Evolutionary conservation across 805 yeast genomes (phyloP), one percentile per base, ranked within the genome.

Genomic region (Wickerhamiella sergipiensis): DNA sequence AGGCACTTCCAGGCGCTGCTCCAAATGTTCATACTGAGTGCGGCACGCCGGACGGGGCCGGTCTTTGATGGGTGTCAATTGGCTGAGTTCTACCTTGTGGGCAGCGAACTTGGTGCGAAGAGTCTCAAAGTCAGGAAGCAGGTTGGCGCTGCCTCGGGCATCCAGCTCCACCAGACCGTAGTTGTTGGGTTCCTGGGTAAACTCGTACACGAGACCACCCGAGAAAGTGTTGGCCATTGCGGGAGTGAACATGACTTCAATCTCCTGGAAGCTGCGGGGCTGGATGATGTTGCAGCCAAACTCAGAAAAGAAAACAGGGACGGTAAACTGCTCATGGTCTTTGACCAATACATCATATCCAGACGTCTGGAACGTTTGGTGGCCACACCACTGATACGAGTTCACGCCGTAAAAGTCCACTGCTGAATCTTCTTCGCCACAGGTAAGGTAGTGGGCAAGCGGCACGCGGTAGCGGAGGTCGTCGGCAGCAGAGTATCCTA

Each of bases 401-500:
- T 83, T 83, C 51, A 83, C 85, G 2, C 90, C 92, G 62, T 83
- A 83, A 59, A 83, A 83, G 62, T 90, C 97, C 17, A 72, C 68
- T 1, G 66, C 61, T 5, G 64, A 66, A 38, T 76, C 80, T 2
- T 72, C 72, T 19, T 77, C 79, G 22, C 79, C 75, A 60, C 97
- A 89, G 59, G 83, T 90, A 51, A 90, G 73, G 63, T 85, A 90
- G 52, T 79, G 75, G 0, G 96, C 83, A 46, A 89, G 72, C 0
- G 95, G 76, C 8, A 77, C 76, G 59, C 97, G 73, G 66, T 77
- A 89, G 48, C 73, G 67, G 53, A 89, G 72, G 61, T 89, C 97
- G 67, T 90, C 97, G 1, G 97, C 97, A 0, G 97, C 97, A 0
- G 97, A 87, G 64, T 90, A 90, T 0, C 97, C 97, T 38, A 90